Percentiles rank a stretch among this genome's conserved stretches.
Evolutionary conservation across 169 alveolate species (phyloP).

Genomic region (Neospora caninum): DNA sequence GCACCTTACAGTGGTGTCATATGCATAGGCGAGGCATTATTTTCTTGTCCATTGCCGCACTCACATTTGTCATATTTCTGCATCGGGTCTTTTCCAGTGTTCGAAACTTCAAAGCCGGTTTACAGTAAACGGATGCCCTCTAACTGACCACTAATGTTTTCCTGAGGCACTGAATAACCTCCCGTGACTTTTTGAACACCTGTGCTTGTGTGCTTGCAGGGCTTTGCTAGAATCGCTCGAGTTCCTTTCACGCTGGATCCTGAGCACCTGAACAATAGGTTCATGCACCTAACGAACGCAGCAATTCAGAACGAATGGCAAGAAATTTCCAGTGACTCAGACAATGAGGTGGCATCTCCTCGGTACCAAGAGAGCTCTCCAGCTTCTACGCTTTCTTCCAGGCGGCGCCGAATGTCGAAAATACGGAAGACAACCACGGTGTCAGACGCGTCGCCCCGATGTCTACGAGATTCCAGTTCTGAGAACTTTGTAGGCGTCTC

Average conservation of each 20-base stretch:
- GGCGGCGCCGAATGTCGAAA: neutral
- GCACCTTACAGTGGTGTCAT: too few relatives aligned
- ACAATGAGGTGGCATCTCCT: constrained; percentile 12
- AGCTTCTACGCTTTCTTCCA: neutral
- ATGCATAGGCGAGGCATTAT: too few relatives aligned
- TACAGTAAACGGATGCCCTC: too few relatives aligned
- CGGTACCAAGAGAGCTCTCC: neutral
- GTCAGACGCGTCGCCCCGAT: neutral
- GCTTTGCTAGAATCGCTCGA: constrained; percentile 93
- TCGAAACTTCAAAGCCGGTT: too few relatives aligned
- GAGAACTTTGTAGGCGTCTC: neutral
- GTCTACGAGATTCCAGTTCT: neutral
- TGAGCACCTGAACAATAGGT: constrained; percentile 58
- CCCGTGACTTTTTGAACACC: too few relatives aligned
- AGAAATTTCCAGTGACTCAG: neutral
- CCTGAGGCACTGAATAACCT: too few relatives aligned
- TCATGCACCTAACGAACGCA: constrained; percentile 86
- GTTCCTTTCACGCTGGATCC: constrained; percentile 58
- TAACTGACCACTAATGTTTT: too few relatives aligned
- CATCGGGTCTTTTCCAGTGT: too few relatives aligned
- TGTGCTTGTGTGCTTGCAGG: constrained; percentile 68
- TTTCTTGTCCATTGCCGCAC: too few relatives aligned
- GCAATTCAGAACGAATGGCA: constrained; percentile 27
- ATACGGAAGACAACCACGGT: neutral
- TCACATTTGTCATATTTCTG: too few relatives aligned